phyloP scores from a whole-genome alignment of 768 basidiomycete species.

The Dioszegia hungarica region DNA sequence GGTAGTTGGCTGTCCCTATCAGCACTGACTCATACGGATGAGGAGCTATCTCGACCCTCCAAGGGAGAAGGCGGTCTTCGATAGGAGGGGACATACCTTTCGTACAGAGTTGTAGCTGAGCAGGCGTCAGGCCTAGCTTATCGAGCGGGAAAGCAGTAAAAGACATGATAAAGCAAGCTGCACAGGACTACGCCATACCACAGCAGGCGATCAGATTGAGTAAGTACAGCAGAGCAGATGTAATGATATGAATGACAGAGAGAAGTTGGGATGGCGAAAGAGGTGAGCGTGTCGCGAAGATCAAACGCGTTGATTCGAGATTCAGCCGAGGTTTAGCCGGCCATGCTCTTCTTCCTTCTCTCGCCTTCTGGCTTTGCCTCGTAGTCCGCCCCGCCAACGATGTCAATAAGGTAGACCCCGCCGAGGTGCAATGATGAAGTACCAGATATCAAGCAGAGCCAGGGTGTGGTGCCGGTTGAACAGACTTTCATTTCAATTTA shows the following conservation, averaged over 20 bases:
- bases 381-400: no score
- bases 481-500: conserved; percentile 41
- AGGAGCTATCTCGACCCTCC: not conserved
- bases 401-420: no score
- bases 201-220: no score
- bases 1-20: conserved; percentile 17
- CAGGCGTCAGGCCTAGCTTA: conserved; percentile 18
- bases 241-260: no score
- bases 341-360: no score
- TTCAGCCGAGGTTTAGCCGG: not conserved
- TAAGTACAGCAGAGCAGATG: not conserved
- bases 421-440: no score
- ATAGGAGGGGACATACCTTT: conserved; percentile 28
- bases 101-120: conserved; percentile 26
- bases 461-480: conserved; percentile 42
- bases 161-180: conserved; percentile 16
- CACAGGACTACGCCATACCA: no score
- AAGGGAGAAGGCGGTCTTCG: not conserved
- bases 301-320: not conserved
- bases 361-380: no score
- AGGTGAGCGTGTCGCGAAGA: not conserved
- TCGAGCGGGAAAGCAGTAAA: conserved; percentile 29
- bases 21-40: not conserved
- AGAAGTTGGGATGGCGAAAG: not conserved
- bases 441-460: not conserved